Percentiles rank a stretch among this genome's conserved stretches.
Evolutionary conservation across 345 rosid genomes (phyloP).

Genomic region (Aquilaria yunnanensis): DNA sequence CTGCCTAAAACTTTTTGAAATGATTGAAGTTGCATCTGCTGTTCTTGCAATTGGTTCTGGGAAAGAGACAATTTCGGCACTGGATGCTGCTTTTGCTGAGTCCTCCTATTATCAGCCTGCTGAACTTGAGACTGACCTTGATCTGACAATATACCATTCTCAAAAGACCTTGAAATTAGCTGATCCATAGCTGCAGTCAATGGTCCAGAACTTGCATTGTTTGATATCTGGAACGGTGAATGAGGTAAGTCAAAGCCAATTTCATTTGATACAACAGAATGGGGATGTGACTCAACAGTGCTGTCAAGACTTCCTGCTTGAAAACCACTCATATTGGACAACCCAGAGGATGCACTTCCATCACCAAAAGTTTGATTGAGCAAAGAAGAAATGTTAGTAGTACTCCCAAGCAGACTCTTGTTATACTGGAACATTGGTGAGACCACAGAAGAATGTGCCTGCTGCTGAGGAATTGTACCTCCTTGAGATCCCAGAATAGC

Average conservation of each 20-base stretch:
- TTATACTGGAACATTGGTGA: conserved; percentile 51
- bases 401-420: conserved; percentile 57
- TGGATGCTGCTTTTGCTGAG: conserved; percentile 51
- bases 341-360: conserved; percentile 39
- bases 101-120: conserved; percentile 45
- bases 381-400: conserved; percentile 49
- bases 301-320: conserved; percentile 43
- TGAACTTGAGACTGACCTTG: conserved; percentile 41
- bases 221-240: conserved; percentile 41
- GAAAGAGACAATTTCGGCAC: conserved; percentile 55
- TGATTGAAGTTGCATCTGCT: conserved; percentile 44
- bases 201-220: conserved; percentile 40
- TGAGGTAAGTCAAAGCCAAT: conserved; percentile 47
- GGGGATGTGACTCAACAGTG: conserved; percentile 54
- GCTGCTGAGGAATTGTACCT: conserved; percentile 40
- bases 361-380: conserved; percentile 57
- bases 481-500: conserved; percentile 67
- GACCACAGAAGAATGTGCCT: conserved; percentile 38
- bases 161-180: conserved; percentile 37
- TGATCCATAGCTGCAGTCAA: conserved; percentile 55
- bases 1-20: conserved; percentile 44
- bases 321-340: conserved; percentile 37
- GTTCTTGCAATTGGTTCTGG: conserved; percentile 42
- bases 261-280: conserved; percentile 47
- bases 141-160: conserved; percentile 38